Evolutionary conservation across 1,139 yeast genomes (phyloP).

Genomic region (Sugiyamaella xylanicola): DNA sequence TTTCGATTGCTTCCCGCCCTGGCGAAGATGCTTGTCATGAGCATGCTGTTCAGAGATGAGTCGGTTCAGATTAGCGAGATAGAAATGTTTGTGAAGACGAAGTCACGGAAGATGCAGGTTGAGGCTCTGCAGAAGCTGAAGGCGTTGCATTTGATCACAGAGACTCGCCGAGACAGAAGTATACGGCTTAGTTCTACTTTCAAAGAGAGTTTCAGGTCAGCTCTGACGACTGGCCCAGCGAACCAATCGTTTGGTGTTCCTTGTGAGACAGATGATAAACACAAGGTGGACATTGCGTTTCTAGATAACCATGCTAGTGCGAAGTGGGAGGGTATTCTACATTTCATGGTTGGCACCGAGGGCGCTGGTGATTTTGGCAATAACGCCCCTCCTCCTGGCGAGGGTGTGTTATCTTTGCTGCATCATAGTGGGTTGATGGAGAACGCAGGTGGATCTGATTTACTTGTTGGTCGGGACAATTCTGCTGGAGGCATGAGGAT

Average conservation of each 20-base stretch:
- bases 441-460: conserved; percentile 24
- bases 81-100: conserved; percentile 71
- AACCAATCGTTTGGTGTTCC: conserved; percentile 58
- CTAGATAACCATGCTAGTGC: conserved; percentile 79
- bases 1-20: conserved; percentile 83
- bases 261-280: conserved; percentile 52
- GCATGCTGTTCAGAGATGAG: conserved; percentile 79
- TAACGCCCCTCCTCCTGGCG: conserved; percentile 53
- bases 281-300: conserved; percentile 61
- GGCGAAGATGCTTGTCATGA: conserved; percentile 86
- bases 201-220: conserved; percentile 72
- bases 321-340: conserved; percentile 94
- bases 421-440: conserved; percentile 86
- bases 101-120: conserved; percentile 53
- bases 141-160: conserved; percentile 73
- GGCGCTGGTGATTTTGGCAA: conserved; percentile 19
- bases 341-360: conserved; percentile 92
- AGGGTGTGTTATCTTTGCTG: conserved; percentile 44
- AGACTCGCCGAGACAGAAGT: conserved; percentile 55
- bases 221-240: conserved; percentile 74
- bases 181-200: conserved; percentile 73
- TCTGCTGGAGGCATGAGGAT: conserved; percentile 57
- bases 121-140: conserved; percentile 81
- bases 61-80: conserved; percentile 69
- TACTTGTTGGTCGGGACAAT: conserved; percentile 32